Percentiles rank a stretch among this genome's conserved stretches.
These are phyloP conservation scores for Colletotrichum tofieldiae DNA, from an alignment of 2,329 filamentous ascomycete genomes.

Conservation along the genomic window DNA sequence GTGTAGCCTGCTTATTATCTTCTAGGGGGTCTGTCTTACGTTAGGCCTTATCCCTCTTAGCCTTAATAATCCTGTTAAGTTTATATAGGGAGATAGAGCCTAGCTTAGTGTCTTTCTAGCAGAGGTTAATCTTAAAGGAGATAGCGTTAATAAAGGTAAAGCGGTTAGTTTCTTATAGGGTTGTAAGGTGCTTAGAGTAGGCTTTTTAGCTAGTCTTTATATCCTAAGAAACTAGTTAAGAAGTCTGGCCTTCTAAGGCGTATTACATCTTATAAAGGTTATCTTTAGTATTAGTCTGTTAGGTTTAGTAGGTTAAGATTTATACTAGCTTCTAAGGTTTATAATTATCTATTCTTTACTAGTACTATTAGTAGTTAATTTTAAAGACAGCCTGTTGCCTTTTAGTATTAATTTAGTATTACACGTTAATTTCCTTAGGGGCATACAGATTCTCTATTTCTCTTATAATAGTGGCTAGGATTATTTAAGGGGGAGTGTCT, in stretches of 20 bases:
- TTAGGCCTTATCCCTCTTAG: background rate
- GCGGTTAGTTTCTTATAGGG: background rate
- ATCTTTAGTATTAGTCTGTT: background rate
- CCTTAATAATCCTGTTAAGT: background rate
- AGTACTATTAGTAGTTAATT: background rate
- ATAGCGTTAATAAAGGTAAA: background rate
- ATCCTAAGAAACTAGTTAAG: fast-evolving
- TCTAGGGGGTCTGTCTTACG: background rate
- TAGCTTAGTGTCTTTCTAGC: background rate
- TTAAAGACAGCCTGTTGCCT: background rate
- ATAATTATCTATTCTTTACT: background rate
- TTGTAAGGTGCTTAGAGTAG: too few relatives aligned
- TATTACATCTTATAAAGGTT: background rate
- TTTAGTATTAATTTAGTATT: background rate
- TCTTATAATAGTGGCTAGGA: too few relatives aligned
- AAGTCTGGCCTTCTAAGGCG: background rate
- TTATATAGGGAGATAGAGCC: background rate
- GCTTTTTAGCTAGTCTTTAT: too few relatives aligned
- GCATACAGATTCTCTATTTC: too few relatives aligned
- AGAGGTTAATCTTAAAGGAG: background rate
- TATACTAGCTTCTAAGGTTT: background rate
- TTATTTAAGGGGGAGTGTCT: too few relatives aligned
- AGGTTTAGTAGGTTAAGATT: background rate
- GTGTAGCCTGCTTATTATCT: background rate
- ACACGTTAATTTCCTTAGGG: too few relatives aligned